Evolutionary conservation across 768 basidiomycete species (phyloP).

Genomic region (Cyclocybe cylindracea): DNA sequence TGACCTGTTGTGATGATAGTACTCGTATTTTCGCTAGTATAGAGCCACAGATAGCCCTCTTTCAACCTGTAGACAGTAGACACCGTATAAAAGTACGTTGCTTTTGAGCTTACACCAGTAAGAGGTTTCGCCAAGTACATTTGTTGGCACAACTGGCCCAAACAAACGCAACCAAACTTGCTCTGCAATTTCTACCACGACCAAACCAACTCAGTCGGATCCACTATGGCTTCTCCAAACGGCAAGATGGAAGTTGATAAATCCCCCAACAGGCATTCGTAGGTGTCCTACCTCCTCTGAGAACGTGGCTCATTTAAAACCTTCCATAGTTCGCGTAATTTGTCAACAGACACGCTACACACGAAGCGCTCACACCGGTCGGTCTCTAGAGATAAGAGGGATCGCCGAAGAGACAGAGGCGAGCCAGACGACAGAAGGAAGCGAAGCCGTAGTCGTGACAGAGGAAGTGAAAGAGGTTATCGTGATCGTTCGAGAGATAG

Average conservation of each 20-base stretch:
- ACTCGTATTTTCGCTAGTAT: too few relatives aligned
- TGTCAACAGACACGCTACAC: slow-evolving; percentile 75
- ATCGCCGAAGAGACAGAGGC: slow-evolving; percentile 50
- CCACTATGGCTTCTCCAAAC: slow-evolving; percentile 47
- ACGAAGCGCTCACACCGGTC: slow-evolving; percentile 76
- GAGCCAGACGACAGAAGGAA: slow-evolving; percentile 64
- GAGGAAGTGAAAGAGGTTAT: slow-evolving; percentile 49
- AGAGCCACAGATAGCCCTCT: too few relatives aligned
- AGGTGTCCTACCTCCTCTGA: slow-evolving; percentile 24
- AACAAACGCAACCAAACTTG: slow-evolving; percentile 19
- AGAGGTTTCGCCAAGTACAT: too few relatives aligned
- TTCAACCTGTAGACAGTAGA: too few relatives aligned
- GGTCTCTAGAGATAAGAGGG: slow-evolving; percentile 62
- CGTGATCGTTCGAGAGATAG: slow-evolving; percentile 60
- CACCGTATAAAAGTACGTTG: too few relatives aligned
- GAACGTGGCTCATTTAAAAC: not conserved
- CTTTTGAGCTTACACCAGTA: too few relatives aligned
- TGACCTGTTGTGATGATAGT: slow-evolving; percentile 26
- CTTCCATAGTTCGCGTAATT: slow-evolving; percentile 59
- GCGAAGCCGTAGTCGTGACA: slow-evolving; percentile 65
- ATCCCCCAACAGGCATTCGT: slow-evolving; percentile 65
- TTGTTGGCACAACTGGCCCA: slow-evolving; percentile 4
- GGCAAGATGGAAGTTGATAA: slow-evolving; percentile 66
- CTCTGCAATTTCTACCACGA: not conserved
- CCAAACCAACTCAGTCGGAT: not conserved